Base-by-base conservation (phyloP, 129 eudicot species). In the Deinandra increscens region DNA sequence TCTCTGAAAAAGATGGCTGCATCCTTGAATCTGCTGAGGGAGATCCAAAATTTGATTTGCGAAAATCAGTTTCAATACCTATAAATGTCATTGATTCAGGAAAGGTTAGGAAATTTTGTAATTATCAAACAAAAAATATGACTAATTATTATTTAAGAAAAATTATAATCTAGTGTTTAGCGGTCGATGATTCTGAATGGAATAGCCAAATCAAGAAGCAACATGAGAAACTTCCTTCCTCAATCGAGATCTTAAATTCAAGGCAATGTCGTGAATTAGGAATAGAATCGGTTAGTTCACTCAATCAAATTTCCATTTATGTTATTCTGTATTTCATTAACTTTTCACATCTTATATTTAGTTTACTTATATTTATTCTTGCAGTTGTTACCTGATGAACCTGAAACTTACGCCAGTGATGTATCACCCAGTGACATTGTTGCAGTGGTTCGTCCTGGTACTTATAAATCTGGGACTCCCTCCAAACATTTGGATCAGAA, bases 371-470 rank as follows among this genome's bases (percentile, higher is more conserved):
- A 73, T 39, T 14, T 42, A 9, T 60, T 55, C 14, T 70, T 74
- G 15, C 82, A 91, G 97, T 73, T 45, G 6, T 70, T 84, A 59
- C 94, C 84, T 33, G 72, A 68, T 43, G 84, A 41, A 14, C 26
- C 14, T 49, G 44, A 72, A 6, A 58, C 82, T 22, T 18, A 51
- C 64, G 97, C 97, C 26, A 83, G 81, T 20, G 38, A 78, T 70
- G 75, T 31, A 53, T 80, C 79, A 71, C 83, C 87, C 0, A 38
- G 73, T 71, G 81, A 84, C 64, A 65, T 91, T 23, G 84, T 84
- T 65, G 97, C 94, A 37, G 91, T 91, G 11, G 54, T 91, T 66
- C 93, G 94, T 43, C 97, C 97, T n/a, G 77, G 81, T 36, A 63
- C 78, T 70, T 91, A 64, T 41, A 70, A 51, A 60, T 34, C 81